Evolutionary conservation across 352 stramenopile species (phyloP).

Genomic region (Phytophthora tentaculata): DNA sequence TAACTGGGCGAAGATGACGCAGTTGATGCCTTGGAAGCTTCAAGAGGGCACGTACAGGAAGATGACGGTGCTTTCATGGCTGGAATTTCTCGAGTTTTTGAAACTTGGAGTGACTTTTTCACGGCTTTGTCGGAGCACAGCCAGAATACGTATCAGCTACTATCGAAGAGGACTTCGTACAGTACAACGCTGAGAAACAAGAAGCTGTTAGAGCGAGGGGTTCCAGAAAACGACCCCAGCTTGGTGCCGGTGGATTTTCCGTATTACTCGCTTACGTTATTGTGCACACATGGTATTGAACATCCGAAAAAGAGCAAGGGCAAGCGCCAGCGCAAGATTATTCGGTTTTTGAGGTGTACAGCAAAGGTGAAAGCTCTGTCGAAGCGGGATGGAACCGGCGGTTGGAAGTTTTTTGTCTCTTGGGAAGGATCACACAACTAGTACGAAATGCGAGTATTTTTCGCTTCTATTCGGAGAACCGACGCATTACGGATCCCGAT

Average conservation of each 20-base stretch:
- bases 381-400: background rate
- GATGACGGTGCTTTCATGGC: background rate
- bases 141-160: background rate
- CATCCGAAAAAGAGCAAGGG: conserved; percentile 16
- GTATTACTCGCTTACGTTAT: conserved; percentile 11
- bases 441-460: background rate
- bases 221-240: background rate
- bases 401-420: background rate
- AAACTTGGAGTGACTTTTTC: background rate
- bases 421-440: conserved; percentile 1
- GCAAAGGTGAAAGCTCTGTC: background rate
- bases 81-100: background rate
- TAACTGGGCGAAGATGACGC: background rate
- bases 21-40: background rate
- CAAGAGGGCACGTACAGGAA: background rate
- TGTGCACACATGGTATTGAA: conserved; percentile 14
- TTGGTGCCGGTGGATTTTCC: conserved; percentile 2
- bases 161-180: conserved; percentile 2
- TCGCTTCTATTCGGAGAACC: background rate
- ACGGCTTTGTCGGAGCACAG: background rate
- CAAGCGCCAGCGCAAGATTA: conserved; percentile 2
- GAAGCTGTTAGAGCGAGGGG: conserved; percentile 1
- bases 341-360: background rate
- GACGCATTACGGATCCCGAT: background rate
- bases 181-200: background rate